Evolutionary conservation across 768 basidiomycete species (phyloP), one percentile per base, ranked within the genome.

Genomic region (Leucocoprinus sp.): DNA sequence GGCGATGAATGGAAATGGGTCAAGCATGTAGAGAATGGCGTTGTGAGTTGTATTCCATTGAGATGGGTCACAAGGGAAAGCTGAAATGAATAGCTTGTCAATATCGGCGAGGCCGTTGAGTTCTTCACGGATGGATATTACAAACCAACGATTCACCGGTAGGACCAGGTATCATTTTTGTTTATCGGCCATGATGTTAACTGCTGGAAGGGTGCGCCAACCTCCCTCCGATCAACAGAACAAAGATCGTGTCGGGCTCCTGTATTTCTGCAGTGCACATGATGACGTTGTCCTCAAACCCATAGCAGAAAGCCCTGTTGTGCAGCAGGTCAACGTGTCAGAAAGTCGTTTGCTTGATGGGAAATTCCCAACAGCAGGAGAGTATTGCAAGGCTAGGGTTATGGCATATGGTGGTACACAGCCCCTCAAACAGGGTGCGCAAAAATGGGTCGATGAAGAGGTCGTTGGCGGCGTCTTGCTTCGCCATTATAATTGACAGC

Each of bases 51-150:
- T 23, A 21, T 28, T 35, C 18, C 19, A 8, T 22, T 22, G 21
- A 12, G 21, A 29, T 24, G 26, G 15, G 26, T 21, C 27, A 44
- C 43, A 17, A 44, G 26, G 2, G 28, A 14, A 14, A 8, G 4
- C 14, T 11, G 9, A 7, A 28, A 23, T 3, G 6, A 12, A 6
- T 22, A 68, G 67, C 63, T 70, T 21, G 56, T 75, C 42, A 75
- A 75, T 40, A 65, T 68, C 4, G 72, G 73, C 18, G 74, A 76
- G 50, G 61, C 66, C 4, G 55, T 76, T 36, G 69, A 72, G 31
- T 73, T 71, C 57, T 58, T 74, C 17, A 70, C 68, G 5, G 72
- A 72, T 1, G 69, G 72, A 5, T 71, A 58, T 50, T 73, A 73
- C 55, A 65, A 63, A n/a, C 69, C 66, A 12, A 74, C 72, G 0